Conservation (phyloP, 805 yeast genomes). For the Clavispora asparagi region DNA sequence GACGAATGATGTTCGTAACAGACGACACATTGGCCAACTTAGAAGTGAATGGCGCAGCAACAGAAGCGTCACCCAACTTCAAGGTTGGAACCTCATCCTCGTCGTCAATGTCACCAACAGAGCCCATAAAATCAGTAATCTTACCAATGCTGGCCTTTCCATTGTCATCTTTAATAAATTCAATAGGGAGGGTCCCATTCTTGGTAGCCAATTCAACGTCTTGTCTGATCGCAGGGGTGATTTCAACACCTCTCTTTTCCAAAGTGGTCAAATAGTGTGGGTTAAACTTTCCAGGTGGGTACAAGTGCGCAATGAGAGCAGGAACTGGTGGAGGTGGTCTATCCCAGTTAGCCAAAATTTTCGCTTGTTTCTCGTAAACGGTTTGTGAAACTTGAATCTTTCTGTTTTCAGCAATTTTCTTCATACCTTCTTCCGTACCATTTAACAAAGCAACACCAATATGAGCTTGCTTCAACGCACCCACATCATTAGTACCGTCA, state of each 20-base stretch:
- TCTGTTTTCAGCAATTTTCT: conserved; percentile 78
- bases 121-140: conserved; percentile 59
- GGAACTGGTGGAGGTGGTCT: conserved; percentile 84
- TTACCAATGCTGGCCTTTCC: conserved; percentile 15
- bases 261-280: conserved; percentile 84
- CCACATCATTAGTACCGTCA: conserved; percentile 99
- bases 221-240: conserved; percentile 68
- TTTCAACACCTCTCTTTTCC: conserved; percentile 74
- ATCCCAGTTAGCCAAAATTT: conserved; percentile 73
- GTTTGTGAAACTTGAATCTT: conserved; percentile 57
- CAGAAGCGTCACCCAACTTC: conserved; percentile 97
- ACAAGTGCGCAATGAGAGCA: conserved; percentile 80
- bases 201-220: conserved; percentile 51
- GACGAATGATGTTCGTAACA: conserved; percentile 89
- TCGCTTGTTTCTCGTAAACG: conserved; percentile 81
- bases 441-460: conserved; percentile 96
- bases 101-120: conserved; percentile 53
- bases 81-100: conserved; percentile 82
- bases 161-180: conserved; percentile 14
- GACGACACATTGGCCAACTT: conserved; percentile 88
- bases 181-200: conserved; percentile 22
- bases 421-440: conserved; percentile 93
- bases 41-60: conserved; percentile 98
- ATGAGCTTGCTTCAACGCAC: conserved; percentile 97
- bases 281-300: conserved; percentile 92